Percentiles rank a stretch among this genome's conserved stretches.
Conservation (phyloP, 441 rosid genomes). For the Aleurites moluccanus region DNA sequence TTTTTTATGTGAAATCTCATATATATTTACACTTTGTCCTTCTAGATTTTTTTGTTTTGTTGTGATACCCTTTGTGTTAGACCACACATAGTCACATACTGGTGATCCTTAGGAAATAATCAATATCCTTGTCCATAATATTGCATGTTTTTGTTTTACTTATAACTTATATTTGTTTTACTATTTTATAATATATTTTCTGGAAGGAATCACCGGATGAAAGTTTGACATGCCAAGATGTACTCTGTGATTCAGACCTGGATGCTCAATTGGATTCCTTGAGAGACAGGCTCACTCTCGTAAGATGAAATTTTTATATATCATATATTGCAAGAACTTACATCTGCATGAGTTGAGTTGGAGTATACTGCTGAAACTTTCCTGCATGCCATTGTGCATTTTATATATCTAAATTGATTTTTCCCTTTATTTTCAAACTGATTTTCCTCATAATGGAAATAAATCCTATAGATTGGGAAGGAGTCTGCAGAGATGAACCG, state of each 20-base stretch:
- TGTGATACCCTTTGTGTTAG: background rate
- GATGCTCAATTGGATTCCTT: conserved; percentile 64
- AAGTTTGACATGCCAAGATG: conserved; percentile 33
- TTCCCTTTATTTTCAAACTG: background rate
- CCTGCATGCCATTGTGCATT: conserved; percentile 4
- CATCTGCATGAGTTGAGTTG: background rate
- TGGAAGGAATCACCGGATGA: conserved; percentile 42
- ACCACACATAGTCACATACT: background rate
- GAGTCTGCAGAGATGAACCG: conserved; percentile 55
- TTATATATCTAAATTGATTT: background rate
- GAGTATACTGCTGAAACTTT: background rate
- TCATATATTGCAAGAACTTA: background rate
- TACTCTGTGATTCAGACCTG: conserved; percentile 44
- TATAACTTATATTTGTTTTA: background rate
- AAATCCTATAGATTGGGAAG: conserved; percentile 45
- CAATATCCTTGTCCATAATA: background rate
- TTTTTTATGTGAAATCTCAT: background rate
- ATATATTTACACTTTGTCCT: background rate
- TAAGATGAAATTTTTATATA: conserved; percentile 29
- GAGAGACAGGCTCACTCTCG: conserved; percentile 60
- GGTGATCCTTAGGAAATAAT: background rate
- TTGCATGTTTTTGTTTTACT: background rate
- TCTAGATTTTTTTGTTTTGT: background rate
- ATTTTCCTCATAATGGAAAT: conserved; percentile 14
- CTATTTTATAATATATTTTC: conserved; percentile 6